Conservation (phyloP, 495 filamentous ascomycete genomes). For the Usnea hakonensis region DNA sequence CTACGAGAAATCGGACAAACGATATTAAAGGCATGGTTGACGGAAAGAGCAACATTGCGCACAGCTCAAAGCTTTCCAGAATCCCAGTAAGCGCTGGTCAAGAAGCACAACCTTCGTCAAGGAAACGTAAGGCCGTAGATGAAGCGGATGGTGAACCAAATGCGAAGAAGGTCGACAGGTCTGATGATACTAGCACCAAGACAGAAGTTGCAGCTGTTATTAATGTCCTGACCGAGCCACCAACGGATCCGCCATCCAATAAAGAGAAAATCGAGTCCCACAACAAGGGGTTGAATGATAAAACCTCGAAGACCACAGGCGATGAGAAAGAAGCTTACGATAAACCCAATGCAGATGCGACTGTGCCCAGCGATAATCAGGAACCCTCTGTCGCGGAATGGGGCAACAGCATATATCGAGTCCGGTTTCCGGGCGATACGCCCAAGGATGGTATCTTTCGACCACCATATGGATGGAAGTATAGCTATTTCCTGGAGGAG, state of each 20-base stretch:
- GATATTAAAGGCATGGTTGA: conserved; percentile 13
- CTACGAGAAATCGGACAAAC: conserved; percentile 30
- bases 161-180: neutral
- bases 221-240: conserved; percentile 4
- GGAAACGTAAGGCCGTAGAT: neutral
- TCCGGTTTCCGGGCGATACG: conserved; percentile 73
- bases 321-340: neutral
- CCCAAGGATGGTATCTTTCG: conserved; percentile 74
- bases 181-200: neutral
- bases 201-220: neutral
- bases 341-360: neutral
- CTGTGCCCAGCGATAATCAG: neutral
- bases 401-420: conserved; percentile 88
- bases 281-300: neutral
- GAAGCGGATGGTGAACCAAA: conserved; percentile 12
- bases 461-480: conserved; percentile 94
- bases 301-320: neutral
- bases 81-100: neutral
- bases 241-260: neutral
- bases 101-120: neutral
- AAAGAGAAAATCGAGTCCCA: neutral
- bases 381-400: conserved; percentile 50
- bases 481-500: conserved; percentile 90
- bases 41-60: neutral
- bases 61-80: neutral